Evolutionary conservation across 495 filamentous ascomycete genomes (phyloP).

Genomic region (Penicillium antarcticum): DNA sequence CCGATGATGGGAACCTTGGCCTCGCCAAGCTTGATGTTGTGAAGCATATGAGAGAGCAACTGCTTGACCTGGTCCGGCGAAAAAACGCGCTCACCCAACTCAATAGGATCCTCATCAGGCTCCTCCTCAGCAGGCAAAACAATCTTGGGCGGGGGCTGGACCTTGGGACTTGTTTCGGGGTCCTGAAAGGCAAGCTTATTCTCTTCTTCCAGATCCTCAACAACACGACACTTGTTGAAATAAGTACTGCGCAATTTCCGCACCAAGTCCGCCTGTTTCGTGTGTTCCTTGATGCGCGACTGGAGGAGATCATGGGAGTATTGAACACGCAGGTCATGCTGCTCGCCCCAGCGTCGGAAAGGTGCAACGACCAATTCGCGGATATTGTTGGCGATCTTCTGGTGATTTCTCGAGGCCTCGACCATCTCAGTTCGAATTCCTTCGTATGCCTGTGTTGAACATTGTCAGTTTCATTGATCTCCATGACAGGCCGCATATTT

Average conservation of each 20-base stretch:
- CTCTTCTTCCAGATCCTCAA: constrained; percentile 97
- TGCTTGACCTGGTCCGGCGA: constrained; percentile 83
- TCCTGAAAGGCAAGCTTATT: constrained; percentile 96
- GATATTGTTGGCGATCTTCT: constrained; percentile 93
- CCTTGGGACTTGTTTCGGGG: constrained; percentile 57
- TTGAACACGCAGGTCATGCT: constrained; percentile 85
- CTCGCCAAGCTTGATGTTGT: constrained; percentile 81
- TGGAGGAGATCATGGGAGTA: constrained; percentile 94
- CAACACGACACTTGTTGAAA: constrained; percentile 96
- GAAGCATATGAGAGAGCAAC: constrained; percentile 81
- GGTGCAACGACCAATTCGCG: constrained; percentile 91
- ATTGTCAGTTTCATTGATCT: too few relatives aligned
- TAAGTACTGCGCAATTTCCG: constrained; percentile 93
- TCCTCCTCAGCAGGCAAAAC: constrained; percentile 56
- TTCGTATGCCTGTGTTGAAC: constrained; percentile 90
- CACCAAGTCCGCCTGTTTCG: constrained; percentile 84
- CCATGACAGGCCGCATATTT: background rate
- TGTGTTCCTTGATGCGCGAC: constrained; percentile 80
- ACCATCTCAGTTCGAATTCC: constrained; percentile 94
- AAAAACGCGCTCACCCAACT: constrained; percentile 87
- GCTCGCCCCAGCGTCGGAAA: constrained; percentile 92
- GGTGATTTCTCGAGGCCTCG: constrained; percentile 83
- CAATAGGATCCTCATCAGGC: constrained; percentile 73
- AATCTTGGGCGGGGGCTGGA: constrained; percentile 54
- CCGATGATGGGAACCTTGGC: constrained; percentile 93